These are phyloP conservation scores for Lyophyllum atratum DNA, from an alignment of 768 basidiomycete species.

Conservation along the genomic window DNA sequence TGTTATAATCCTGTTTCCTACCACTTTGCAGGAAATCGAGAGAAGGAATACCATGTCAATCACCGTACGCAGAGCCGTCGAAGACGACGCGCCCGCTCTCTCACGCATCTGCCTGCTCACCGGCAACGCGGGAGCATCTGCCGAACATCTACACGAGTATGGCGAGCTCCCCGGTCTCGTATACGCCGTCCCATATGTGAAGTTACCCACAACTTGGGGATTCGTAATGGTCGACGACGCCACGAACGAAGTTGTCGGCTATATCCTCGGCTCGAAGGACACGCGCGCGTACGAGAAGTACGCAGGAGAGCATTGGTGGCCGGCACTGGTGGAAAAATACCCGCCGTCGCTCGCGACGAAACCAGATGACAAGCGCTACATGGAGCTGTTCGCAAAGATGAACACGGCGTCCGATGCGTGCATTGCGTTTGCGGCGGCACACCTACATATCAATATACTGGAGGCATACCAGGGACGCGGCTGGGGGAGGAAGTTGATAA, in stretches of 20 bases:
- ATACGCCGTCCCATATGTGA: conserved; percentile 77
- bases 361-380: conserved; percentile 45
- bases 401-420: conserved; percentile 50
- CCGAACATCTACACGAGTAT: conserved; percentile 59
- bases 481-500: conserved; percentile 70
- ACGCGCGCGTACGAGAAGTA: conserved; percentile 64
- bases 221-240: conserved; percentile 68
- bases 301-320: conserved; percentile 66
- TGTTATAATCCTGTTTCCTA: not conserved
- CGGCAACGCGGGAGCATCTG: conserved; percentile 68
- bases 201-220: conserved; percentile 66
- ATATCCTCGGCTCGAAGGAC: conserved; percentile 67
- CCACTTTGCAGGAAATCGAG: too few species aligned
- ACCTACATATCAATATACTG: conserved; percentile 76
- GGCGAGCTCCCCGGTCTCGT: conserved; percentile 69
- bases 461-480: conserved; percentile 66
- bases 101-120: conserved; percentile 78
- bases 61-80: conserved; percentile 56
- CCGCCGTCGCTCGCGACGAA: conserved; percentile 35
- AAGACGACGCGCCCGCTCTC: conserved; percentile 55
- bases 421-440: conserved; percentile 68
- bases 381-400: conserved; percentile 43
- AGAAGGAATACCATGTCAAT: conserved; percentile 33
- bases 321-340: conserved; percentile 58
- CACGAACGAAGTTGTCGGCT: conserved; percentile 61